Conservation (phyloP, 179 eudicot species). For the Spinacia oleracea region DNA sequence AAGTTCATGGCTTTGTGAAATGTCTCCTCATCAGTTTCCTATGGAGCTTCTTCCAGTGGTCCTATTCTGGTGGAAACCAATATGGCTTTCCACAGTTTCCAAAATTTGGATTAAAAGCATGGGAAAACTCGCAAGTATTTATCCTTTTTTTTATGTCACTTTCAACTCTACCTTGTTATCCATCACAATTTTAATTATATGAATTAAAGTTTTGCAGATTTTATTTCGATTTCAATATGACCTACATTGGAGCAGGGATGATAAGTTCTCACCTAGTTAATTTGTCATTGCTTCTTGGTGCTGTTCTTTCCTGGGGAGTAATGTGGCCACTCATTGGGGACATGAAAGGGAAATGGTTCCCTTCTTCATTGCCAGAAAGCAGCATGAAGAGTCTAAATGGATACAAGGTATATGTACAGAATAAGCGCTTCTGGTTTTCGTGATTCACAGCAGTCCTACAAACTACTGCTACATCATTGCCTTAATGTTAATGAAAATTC, state of each 20-base stretch:
- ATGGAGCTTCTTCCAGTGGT: conserved; percentile 90
- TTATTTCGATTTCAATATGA: conserved; percentile 90
- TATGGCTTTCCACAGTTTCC: conserved; percentile 85
- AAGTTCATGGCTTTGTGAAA: conserved; percentile 72
- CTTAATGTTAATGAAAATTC: neutral
- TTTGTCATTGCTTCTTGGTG: conserved; percentile 81
- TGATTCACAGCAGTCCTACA: neutral
- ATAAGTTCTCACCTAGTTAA: conserved; percentile 90
- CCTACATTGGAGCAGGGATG: conserved; percentile 97
- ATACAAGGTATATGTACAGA: conserved; percentile 51
- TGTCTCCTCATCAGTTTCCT: conserved; percentile 70
- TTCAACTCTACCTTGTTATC: neutral
- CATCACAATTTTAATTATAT: neutral
- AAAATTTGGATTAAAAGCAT: conserved; percentile 80
- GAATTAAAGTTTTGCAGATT: conserved; percentile 61
- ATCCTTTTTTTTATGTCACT: neutral
- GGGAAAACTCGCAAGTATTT: conserved; percentile 58
- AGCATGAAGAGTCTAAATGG: conserved; percentile 94
- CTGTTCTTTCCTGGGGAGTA: conserved; percentile 83
- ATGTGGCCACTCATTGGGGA: conserved; percentile 86
- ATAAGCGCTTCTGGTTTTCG: neutral
- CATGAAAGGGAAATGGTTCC: conserved; percentile 80
- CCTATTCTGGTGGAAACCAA: conserved; percentile 62
- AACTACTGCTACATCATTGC: too few species aligned
- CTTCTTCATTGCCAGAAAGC: conserved; percentile 50